Percentiles rank a stretch among this genome's conserved stretches.
Evolutionary conservation across 805 yeast species (phyloP).

Genomic region (Saturnispora diversa): DNA sequence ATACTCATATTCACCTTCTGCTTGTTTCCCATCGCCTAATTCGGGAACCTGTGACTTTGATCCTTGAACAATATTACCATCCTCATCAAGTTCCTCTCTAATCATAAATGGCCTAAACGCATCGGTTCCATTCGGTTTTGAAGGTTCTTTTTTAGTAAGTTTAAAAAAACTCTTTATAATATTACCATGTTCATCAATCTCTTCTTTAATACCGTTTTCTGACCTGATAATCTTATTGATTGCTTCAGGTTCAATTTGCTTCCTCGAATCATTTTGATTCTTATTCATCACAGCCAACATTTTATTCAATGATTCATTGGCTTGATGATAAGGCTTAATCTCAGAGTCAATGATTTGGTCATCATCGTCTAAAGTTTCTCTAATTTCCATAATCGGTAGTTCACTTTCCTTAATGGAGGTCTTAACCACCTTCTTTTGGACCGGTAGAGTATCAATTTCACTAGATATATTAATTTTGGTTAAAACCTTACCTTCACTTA

Average conservation of each 20-base stretch:
- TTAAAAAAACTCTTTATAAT: slow-evolving; percentile 7
- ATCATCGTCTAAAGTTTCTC: slow-evolving; percentile 80
- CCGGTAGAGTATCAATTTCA: no score
- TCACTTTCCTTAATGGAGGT: neutral
- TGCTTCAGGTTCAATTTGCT: neutral
- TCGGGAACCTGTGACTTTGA: slow-evolving; percentile 29
- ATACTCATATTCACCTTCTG: slow-evolving; percentile 11
- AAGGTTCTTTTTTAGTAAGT: slow-evolving; percentile 1
- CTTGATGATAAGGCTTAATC: slow-evolving; percentile 32
- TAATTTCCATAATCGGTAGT: slow-evolving; percentile 69
- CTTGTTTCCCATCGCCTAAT: slow-evolving; percentile 11
- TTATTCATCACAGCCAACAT: neutral
- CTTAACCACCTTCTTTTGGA: no score
- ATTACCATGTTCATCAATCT: slow-evolving; percentile 19
- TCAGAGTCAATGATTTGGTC: slow-evolving; percentile 52
- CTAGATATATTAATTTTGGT: neutral
- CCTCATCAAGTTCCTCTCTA: slow-evolving; percentile 71
- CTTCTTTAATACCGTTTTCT: slow-evolving; percentile 31
- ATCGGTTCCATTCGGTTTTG: slow-evolving; percentile 15
- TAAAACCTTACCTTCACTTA: slow-evolving; percentile 14
- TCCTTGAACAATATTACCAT: slow-evolving; percentile 54
- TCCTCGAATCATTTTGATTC: neutral
- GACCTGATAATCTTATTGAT: slow-evolving; percentile 9
- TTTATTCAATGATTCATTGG: slow-evolving; percentile 7
- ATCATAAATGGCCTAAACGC: slow-evolving; percentile 51